Evolutionary conservation across 257 asterid species (phyloP), one percentile per base, ranked within the genome.

Genomic region (Solanum ahanhuiri): DNA sequence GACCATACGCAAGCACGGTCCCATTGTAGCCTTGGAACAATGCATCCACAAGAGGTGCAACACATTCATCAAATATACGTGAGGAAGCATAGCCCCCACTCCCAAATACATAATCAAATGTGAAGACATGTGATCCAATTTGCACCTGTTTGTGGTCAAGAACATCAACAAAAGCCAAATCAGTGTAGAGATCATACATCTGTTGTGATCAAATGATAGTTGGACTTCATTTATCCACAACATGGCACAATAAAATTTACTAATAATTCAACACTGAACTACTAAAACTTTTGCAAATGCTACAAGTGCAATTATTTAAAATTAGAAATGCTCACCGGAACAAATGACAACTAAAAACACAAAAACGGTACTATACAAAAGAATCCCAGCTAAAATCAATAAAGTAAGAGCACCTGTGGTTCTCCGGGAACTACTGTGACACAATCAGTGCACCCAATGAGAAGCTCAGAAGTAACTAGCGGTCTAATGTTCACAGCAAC

Each of bases 1-100:
- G 99, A 6, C 99, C 99, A 20, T 95, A 97, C 28, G 99, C 99
- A 73, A 97, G 98, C 20, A 97, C 99, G 9, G 99, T 95, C 73
- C 98, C 98, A 67, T 97, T 97, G 71, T 95, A 97, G 7, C 99
- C 99, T 60, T 93, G 91, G 60, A 97, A 94, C 7, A 97, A 77
- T 11, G 98, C 97, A 66, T 95, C 99, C 28, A 95, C 97, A 3
- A 97, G 88, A 18, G 98, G 94, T 23, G 94, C 92, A 87, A 94
- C 98, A 75, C 97, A 95, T 17, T 94, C 98, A 34, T 93, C 98
- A 72, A 86, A 97, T 22, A 97, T 92, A n/a, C 87, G 87, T 4
- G 94, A 92, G 22, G 96, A 88, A 0, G 98, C 91, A 9, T 88
- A 82, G 54, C 96, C 98, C 76, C 83, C 93, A 75, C 93, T 91